A percentile compares a stretch with the other conserved stretches of the same genome.
These are phyloP conservation scores for Metroxylon sagu DNA, from an alignment of 176 grass and related monocot genomes.

Conservation along the genomic window DNA sequence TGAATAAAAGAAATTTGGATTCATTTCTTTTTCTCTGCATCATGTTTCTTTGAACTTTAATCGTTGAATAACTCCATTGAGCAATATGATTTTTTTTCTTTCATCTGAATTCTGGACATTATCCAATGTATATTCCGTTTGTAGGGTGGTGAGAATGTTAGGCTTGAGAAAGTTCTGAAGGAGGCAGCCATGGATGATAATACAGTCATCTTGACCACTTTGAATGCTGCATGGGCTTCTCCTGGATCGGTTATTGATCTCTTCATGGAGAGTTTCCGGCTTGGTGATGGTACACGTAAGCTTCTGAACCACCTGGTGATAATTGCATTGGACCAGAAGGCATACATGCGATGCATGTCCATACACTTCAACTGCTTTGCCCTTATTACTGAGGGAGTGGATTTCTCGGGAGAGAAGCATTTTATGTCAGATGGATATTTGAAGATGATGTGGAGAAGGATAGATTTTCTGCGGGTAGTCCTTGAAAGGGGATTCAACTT, in stretches of 20 bases:
- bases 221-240: slow-evolving; percentile 63
- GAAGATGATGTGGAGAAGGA: slow-evolving; percentile 78
- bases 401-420: slow-evolving; percentile 62
- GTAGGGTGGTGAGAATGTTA: slow-evolving; percentile 46
- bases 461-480: slow-evolving; percentile 55
- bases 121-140: neutral
- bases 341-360: slow-evolving; percentile 40
- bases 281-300: slow-evolving; percentile 28
- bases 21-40: too few relatives aligned
- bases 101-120: too few relatives aligned
- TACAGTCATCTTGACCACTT: slow-evolving; percentile 54
- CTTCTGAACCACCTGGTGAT: slow-evolving; percentile 63
- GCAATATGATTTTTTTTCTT: too few relatives aligned
- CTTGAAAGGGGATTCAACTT: slow-evolving; percentile 81
- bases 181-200: slow-evolving; percentile 51
- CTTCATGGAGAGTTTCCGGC: slow-evolving; percentile 57
- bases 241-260: slow-evolving; percentile 59
- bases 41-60: too few relatives aligned
- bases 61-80: too few relatives aligned
- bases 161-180: slow-evolving; percentile 51
- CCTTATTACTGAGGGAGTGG: slow-evolving; percentile 36
- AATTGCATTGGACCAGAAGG: slow-evolving; percentile 50
- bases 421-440: slow-evolving; percentile 66
- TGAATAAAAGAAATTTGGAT: too few relatives aligned
- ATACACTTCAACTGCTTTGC: slow-evolving; percentile 63